Evolutionary conservation across 345 rosid species (phyloP), one percentile per base, ranked within the genome.

Genomic region (Anastatica hierochuntica): DNA sequence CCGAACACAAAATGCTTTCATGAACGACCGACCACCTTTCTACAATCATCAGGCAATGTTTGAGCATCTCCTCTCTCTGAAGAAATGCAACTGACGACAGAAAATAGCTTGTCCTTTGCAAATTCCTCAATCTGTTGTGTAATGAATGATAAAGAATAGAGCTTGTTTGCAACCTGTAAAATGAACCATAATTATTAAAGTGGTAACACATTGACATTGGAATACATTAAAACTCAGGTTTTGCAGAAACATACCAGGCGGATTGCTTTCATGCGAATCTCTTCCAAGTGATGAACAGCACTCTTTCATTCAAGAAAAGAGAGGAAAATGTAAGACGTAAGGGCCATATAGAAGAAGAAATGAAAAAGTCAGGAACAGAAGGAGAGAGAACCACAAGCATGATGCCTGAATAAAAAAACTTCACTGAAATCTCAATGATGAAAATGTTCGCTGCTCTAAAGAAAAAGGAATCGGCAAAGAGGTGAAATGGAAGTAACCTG

Each of bases 191-290:
- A 31, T 20, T 52, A 40, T 53, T 31, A n/a, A 41, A 31, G 33
- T 46, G 49, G 26, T 43, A 38, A 58, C 14, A 31, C 38, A 44
- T 30, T 36, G 45, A 20, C 16, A 45, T 43, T 19, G 2, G 30
- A 12, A 47, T 24, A 39, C 41, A 50, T 10, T 21, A 30, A 12
- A 39, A 53, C 12, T 4, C 42, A 64, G 56, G 59, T 45, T 60
- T 49, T 60, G 49, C 14, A 12, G 27, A 63, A 26, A 39, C 66
- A 53, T 81, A 92, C 98, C 94, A 92, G 76, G 39, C 96, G 94
- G 54, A 85, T 88, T 38, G 98, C 98, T 80, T 85, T 92, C 98
- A 83, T 84, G 55, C 96, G 95, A 53, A 88, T 90, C 74, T 88
- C 98, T 80, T 88, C 98, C 76, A 58, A 72, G 63, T 71, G 79